Percentiles rank a stretch among this genome's conserved stretches.
These are phyloP conservation scores for Gloeophyllum trabeum DNA, from an alignment of 768 basidiomycete species.

Conservation along the genomic window DNA sequence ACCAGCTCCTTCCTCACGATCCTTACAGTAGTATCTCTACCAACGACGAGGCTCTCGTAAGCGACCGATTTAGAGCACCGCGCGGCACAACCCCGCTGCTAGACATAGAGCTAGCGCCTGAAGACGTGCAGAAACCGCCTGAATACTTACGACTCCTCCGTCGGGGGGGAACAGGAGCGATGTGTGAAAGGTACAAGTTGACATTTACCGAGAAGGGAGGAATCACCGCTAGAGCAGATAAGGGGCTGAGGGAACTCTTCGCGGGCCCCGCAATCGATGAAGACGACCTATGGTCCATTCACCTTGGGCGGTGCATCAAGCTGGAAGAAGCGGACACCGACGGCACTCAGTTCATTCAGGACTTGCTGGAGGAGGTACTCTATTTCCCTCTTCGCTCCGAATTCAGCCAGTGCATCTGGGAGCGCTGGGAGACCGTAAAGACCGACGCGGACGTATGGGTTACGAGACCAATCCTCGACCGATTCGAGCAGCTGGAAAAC, in stretches of 20 bases:
- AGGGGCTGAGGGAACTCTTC: conserved; percentile 20
- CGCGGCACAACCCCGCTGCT: neutral
- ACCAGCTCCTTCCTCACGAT: too few species aligned
- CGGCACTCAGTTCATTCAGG: conserved; percentile 19
- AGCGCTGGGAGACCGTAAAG: neutral
- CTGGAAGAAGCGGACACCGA: conserved; percentile 25
- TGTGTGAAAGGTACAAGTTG: conserved; percentile 27
- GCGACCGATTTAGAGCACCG: neutral
- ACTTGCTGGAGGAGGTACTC: conserved; percentile 8
- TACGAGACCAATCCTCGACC: neutral
- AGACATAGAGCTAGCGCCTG: neutral
- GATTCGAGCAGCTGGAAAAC: neutral
- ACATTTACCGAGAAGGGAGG: conserved; percentile 17
- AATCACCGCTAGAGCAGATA: conserved; percentile 25
- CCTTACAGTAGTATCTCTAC: neutral
- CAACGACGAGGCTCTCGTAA: neutral
- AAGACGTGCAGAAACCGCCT: neutral
- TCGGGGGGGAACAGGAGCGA: conserved; percentile 14
- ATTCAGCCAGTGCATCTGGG: neutral
- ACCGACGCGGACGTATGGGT: neutral
- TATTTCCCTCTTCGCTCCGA: neutral
- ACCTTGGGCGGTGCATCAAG: conserved; percentile 22
- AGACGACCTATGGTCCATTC: conserved; percentile 27
- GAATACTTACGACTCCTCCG: neutral
- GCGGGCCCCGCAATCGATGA: conserved; percentile 19